These are phyloP conservation scores for Metschnikowia baotianmanensis DNA, from an alignment of 805 yeast genomes.

Conservation along the genomic window DNA sequence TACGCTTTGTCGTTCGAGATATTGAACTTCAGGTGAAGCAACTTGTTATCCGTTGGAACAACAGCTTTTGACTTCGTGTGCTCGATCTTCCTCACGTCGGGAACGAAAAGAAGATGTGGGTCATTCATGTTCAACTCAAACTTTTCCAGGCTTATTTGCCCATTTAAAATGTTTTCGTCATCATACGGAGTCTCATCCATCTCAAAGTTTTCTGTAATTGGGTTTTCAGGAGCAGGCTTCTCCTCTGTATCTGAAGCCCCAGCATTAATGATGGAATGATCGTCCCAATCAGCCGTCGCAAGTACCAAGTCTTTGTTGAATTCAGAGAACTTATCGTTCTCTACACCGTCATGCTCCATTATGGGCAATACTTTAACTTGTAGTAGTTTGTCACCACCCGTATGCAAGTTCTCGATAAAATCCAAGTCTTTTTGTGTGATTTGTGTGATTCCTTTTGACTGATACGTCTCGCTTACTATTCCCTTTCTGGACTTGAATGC, in stretches of 20 bases:
- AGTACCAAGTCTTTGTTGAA: constrained; percentile 56
- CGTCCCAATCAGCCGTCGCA: constrained; percentile 80
- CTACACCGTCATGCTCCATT: constrained; percentile 31
- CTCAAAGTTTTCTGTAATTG: constrained; percentile 11
- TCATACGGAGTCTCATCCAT: constrained; percentile 46
- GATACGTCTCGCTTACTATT: constrained; percentile 6
- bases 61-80: constrained; percentile 29
- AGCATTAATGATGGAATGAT: constrained; percentile 57
- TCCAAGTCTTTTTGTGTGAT: constrained; percentile 34
- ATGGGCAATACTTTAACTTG: constrained; percentile 29
- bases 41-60: constrained; percentile 54
- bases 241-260: constrained; percentile 24
- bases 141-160: constrained; percentile 43
- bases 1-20: constrained; percentile 88
- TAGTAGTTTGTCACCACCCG: constrained; percentile 18
- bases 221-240: not conserved
- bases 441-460: constrained; percentile 10
- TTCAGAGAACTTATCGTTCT: constrained; percentile 37
- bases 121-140: constrained; percentile 82
- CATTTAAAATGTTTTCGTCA: constrained; percentile 75
- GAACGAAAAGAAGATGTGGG: constrained; percentile 68
- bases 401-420: constrained; percentile 27
- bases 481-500: constrained; percentile 40
- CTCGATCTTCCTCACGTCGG: constrained; percentile 29
- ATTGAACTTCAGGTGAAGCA: constrained; percentile 62